Percentiles rank a stretch among this genome's conserved stretches.
Conservation (phyloP, 345 rosid species). For the Salix caprea region DNA sequence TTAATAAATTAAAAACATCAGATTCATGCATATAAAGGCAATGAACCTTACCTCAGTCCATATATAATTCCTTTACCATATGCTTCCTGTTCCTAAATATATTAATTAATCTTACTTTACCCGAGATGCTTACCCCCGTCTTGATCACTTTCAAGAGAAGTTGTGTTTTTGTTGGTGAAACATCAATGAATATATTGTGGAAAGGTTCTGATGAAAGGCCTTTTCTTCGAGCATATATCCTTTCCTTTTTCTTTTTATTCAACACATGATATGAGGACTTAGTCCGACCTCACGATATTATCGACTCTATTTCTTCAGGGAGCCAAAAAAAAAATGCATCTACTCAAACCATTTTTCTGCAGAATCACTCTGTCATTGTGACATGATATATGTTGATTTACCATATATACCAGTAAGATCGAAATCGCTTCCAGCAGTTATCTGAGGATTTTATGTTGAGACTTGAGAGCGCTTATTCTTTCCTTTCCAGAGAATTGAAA, state of each 20-base stretch:
- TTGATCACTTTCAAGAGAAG: neutral
- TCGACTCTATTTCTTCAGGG: too few species aligned
- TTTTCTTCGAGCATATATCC: neutral
- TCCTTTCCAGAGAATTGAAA: neutral
- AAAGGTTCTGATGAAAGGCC: neutral
- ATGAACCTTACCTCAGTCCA: neutral
- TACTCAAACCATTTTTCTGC: neutral
- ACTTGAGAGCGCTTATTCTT: neutral
- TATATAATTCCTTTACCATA: neutral
- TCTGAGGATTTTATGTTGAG: neutral
- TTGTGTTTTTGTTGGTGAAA: neutral
- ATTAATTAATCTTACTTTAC: neutral
- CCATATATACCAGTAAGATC: neutral
- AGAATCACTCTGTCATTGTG: neutral
- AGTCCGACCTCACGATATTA: neutral
- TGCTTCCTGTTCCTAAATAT: neutral
- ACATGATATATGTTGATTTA: neutral
- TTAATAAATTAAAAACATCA: neutral
- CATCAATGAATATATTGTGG: neutral
- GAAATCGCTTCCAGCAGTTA: neutral
- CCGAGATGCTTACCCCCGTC: neutral
- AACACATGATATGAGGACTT: neutral
- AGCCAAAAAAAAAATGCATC: neutral
- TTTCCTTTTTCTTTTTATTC: neutral
- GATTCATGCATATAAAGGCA: neutral